Percentiles rank a stretch among this genome's conserved stretches.
phyloP scores from a whole-genome alignment of 164 flowering plant genomes.

The Hamamelis virginiana region DNA sequence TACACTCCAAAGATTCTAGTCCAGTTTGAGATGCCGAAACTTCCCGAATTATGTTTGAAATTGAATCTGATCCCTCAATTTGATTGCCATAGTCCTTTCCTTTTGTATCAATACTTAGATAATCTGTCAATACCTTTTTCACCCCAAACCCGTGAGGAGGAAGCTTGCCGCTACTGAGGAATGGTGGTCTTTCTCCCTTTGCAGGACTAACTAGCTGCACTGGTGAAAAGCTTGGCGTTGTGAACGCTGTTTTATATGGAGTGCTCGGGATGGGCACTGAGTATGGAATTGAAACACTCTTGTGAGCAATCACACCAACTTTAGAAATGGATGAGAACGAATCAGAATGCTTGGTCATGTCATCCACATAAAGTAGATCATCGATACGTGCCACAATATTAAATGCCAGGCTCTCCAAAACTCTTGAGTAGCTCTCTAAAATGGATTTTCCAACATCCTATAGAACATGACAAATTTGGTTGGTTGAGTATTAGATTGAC shows the following conservation, averaged over 20 bases:
- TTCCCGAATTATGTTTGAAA: conserved; percentile 1
- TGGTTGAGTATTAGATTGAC: background rate
- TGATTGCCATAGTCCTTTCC: conserved; percentile 16
- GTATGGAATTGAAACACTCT: conserved; percentile 27
- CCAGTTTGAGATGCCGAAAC: conserved; percentile 8
- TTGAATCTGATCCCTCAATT: conserved; percentile 15
- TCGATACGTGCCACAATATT: conserved; percentile 68
- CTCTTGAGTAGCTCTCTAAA: conserved; percentile 71
- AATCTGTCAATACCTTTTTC: conserved; percentile 52
- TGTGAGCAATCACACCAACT: conserved; percentile 34
- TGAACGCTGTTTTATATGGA: conserved; percentile 37
- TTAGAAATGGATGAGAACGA: conserved; percentile 33
- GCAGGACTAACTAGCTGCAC: conserved; percentile 30
- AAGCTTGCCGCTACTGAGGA: conserved; percentile 24
- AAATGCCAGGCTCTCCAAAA: conserved; percentile 68
- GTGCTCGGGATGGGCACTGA: conserved; percentile 37
- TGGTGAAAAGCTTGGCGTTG: conserved; percentile 53
- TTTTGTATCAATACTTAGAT: conserved; percentile 35
- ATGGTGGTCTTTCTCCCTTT: conserved; percentile 36
- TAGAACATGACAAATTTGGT: background rate
- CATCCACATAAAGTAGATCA: conserved; percentile 60
- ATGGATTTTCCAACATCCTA: conserved; percentile 78
- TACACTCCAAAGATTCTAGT: conserved; percentile 8
- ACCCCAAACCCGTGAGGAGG: conserved; percentile 40
- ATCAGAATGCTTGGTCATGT: conserved; percentile 53